Evolutionary conservation across 345 rosid species (phyloP).

Genomic region (Eucalyptus brandiana): DNA sequence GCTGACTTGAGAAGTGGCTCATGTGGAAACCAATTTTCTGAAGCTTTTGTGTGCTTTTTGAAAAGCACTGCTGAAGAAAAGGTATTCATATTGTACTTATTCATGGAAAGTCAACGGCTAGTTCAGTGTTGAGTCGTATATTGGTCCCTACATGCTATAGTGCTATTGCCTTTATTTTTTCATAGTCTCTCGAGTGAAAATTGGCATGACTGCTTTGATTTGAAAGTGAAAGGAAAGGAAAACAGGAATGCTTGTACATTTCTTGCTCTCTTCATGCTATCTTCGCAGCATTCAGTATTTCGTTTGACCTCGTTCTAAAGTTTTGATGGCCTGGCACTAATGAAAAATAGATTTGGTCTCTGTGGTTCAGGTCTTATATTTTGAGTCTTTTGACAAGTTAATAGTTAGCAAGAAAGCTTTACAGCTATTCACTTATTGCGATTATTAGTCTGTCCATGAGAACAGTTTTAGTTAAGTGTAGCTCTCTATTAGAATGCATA

Average conservation of each 20-base stretch:
- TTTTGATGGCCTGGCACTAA: background rate
- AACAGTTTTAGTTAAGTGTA: background rate
- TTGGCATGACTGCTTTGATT: background rate
- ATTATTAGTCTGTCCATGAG: background rate
- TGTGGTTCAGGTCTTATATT: background rate
- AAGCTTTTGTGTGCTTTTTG: constrained; percentile 81
- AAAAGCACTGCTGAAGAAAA: constrained; percentile 79
- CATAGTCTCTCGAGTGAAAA: background rate
- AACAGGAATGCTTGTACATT: background rate
- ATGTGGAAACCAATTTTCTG: constrained; percentile 71
- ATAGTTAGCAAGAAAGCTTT: background rate
- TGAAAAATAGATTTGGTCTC: background rate
- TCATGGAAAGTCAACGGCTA: background rate
- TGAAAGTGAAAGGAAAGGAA: background rate
- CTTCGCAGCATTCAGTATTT: background rate
- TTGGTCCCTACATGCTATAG: background rate
- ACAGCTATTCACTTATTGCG: too few relatives aligned
- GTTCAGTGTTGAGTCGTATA: background rate
- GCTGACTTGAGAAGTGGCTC: constrained; percentile 68
- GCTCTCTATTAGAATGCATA: background rate
- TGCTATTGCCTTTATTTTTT: background rate
- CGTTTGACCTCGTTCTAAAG: background rate
- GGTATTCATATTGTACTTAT: constrained; percentile 15
- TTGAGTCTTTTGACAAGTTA: background rate
- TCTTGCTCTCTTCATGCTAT: background rate